phyloP scores from a whole-genome alignment of 805 yeast genomes.

The Candida sithepensis region DNA sequence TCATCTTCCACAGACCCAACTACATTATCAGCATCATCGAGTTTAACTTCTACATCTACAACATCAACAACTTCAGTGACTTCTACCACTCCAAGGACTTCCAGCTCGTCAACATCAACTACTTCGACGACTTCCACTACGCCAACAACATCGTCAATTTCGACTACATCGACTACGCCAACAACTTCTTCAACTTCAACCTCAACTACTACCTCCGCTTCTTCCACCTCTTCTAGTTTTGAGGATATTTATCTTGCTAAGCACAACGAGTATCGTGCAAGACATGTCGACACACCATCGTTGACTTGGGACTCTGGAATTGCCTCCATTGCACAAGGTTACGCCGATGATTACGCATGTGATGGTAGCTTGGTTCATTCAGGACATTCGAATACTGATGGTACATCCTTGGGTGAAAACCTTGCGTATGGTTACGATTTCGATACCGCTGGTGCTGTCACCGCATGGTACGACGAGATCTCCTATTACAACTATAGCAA shows the following conservation, averaged over 20 bases:
- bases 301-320: slow-evolving; percentile 55
- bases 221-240: slow-evolving; percentile 29
- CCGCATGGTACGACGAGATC: slow-evolving; percentile 76
- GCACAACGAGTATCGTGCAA: slow-evolving; percentile 57
- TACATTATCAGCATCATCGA: slow-evolving; percentile 4
- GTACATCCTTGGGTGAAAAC: slow-evolving; percentile 67
- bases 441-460: slow-evolving; percentile 49
- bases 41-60: slow-evolving; percentile 8
- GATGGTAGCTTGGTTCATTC: slow-evolving; percentile 60
- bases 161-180: slow-evolving; percentile 24
- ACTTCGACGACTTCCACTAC: slow-evolving; percentile 16
- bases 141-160: slow-evolving; percentile 20
- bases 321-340: slow-evolving; percentile 52
- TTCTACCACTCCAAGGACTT: slow-evolving; percentile 13
- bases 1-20: slow-evolving; percentile 9
- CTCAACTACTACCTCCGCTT: slow-evolving; percentile 17
- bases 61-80: slow-evolving; percentile 17
- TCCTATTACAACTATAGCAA: slow-evolving; percentile 45
- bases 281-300: slow-evolving; percentile 44
- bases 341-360: slow-evolving; percentile 56
- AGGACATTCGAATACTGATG: slow-evolving; percentile 39
- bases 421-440: slow-evolving; percentile 67
- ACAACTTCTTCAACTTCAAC: slow-evolving; percentile 19
- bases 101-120: slow-evolving; percentile 23
- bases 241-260: slow-evolving; percentile 47